A percentile compares a stretch with the other conserved stretches of the same genome.
Evolutionary conservation across 1,284 basidiomycete genomes (phyloP).

Genomic region (Moesziomyces sp.): DNA sequence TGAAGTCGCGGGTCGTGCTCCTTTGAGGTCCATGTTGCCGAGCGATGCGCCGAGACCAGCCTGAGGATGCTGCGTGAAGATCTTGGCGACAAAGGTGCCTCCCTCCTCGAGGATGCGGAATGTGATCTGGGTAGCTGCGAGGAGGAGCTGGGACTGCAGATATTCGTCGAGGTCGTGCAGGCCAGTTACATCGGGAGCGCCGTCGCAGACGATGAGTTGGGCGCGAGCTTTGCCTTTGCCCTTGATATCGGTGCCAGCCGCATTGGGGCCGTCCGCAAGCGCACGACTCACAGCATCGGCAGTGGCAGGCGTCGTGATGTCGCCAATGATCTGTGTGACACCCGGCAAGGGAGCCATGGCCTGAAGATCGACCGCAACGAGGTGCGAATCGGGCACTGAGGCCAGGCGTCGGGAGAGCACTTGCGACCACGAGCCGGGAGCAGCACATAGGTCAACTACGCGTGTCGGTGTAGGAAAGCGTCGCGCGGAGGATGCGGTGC

Average conservation of each 20-base stretch:
- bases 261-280: constrained; percentile 56
- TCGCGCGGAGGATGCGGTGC: constrained; percentile 2
- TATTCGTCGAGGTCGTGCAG: constrained; percentile 74
- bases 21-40: constrained; percentile 38
- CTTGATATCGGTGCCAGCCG: constrained; percentile 4
- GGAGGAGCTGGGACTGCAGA: constrained; percentile 72
- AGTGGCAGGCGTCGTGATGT: constrained; percentile 72
- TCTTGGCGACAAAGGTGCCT: constrained; percentile 73
- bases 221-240: constrained; percentile 68
- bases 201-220: constrained; percentile 73
- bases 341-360: constrained; percentile 73
- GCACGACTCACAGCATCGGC: constrained; percentile 71
- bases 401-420: constrained; percentile 67
- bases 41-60: constrained; percentile 31
- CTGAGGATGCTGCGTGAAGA: constrained; percentile 68
- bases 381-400: constrained; percentile 51
- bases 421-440: constrained; percentile 71
- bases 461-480: constrained; percentile 52
- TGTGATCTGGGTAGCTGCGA: constrained; percentile 72
- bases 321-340: constrained; percentile 72
- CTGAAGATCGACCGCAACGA: constrained; percentile 73
- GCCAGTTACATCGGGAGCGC: constrained; percentile 74
- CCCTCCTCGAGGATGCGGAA: constrained; percentile 71
- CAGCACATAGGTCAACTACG: constrained; percentile 74
- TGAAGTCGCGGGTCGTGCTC: constrained; percentile 26